A percentile compares a stretch with the other conserved stretches of the same genome.
Conservation (phyloP, 78 protist species). For the Polysphondylium violaceum region DNA sequence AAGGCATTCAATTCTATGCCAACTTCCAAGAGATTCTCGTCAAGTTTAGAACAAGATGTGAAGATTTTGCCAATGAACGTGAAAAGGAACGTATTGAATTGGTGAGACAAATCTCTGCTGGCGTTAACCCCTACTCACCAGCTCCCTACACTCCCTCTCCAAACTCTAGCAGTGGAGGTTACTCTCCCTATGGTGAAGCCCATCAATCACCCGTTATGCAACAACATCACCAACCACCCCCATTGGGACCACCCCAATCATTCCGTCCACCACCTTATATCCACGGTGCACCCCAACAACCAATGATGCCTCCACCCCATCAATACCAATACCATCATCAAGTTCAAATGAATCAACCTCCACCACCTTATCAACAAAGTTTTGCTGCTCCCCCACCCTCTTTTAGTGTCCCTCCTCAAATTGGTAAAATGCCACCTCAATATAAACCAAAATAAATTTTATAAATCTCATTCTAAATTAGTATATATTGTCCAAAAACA, state of each 20-base stretch:
- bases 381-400: slow-evolving; percentile 19
- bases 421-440: too few relatives aligned
- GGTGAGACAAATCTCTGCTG: slow-evolving; percentile 39
- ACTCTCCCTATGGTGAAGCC: not conserved
- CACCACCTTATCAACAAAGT: slow-evolving; percentile 60
- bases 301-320: not conserved
- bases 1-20: slow-evolving; percentile 76
- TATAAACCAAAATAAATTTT: slow-evolving; percentile 5
- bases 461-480: too few relatives aligned
- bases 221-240: slow-evolving; percentile 16
- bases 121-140: slow-evolving; percentile 16
- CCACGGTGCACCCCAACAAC: slow-evolving; percentile 8
- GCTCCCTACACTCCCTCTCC: slow-evolving; percentile 9
- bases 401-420: slow-evolving; percentile 17
- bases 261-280: not conserved
- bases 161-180: not conserved
- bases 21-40: slow-evolving; percentile 76
- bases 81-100: slow-evolving; percentile 68
- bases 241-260: slow-evolving; percentile 9
- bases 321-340: slow-evolving; percentile 6
- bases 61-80: slow-evolving; percentile 71
- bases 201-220: slow-evolving; percentile 1
- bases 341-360: slow-evolving; percentile 1
- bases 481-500: too few relatives aligned
- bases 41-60: slow-evolving; percentile 37